These are phyloP conservation scores for Pichia sp. DNA, from an alignment of 1,139 yeast genomes.

Conservation along the genomic window DNA sequence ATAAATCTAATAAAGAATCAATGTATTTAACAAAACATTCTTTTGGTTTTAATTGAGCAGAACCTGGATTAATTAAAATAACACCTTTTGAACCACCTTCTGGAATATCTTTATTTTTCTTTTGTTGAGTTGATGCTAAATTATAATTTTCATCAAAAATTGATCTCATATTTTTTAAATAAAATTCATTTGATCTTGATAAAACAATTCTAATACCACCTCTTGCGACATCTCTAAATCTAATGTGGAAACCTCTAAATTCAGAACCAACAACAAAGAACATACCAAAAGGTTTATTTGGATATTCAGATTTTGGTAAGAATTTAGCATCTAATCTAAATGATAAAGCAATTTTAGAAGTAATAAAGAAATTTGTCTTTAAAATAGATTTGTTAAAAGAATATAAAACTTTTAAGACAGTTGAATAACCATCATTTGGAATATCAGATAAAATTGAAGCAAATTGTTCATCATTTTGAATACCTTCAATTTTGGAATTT, in stretches of 20 bases:
- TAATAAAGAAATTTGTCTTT: slow-evolving; percentile 90
- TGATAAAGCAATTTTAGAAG: slow-evolving; percentile 91
- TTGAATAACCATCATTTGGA: slow-evolving; percentile 73
- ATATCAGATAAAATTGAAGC: slow-evolving; percentile 61
- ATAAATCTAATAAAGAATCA: slow-evolving; percentile 81
- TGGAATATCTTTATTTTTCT: slow-evolving; percentile 96
- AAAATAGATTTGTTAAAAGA: slow-evolving; percentile 80
- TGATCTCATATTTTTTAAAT: slow-evolving; percentile 77
- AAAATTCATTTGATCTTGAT: slow-evolving; percentile 80
- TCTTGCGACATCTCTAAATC: slow-evolving; percentile 95
- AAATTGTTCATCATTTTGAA: slow-evolving; percentile 71
- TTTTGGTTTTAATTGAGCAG: slow-evolving; percentile 75
- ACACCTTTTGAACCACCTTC: slow-evolving; percentile 99
- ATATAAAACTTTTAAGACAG: slow-evolving; percentile 77
- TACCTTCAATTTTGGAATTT: slow-evolving; percentile 68
- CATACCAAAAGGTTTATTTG: slow-evolving; percentile 91
- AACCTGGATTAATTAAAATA: slow-evolving; percentile 73
- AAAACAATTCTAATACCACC: slow-evolving; percentile 97
- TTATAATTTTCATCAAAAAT: slow-evolving; percentile 95
- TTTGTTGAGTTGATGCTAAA: slow-evolving; percentile 92
- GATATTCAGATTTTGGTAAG: slow-evolving; percentile 80
- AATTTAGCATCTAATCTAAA: slow-evolving; percentile 85
- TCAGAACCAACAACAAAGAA: slow-evolving; percentile 94
- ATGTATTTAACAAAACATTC: slow-evolving; percentile 90
- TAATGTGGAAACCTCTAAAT: slow-evolving; percentile 93